Percentiles rank a stretch among this genome's conserved stretches.
Evolutionary conservation across 2,329 filamentous ascomycete species (phyloP).

Genomic region (Tolypocladium capitatum): DNA sequence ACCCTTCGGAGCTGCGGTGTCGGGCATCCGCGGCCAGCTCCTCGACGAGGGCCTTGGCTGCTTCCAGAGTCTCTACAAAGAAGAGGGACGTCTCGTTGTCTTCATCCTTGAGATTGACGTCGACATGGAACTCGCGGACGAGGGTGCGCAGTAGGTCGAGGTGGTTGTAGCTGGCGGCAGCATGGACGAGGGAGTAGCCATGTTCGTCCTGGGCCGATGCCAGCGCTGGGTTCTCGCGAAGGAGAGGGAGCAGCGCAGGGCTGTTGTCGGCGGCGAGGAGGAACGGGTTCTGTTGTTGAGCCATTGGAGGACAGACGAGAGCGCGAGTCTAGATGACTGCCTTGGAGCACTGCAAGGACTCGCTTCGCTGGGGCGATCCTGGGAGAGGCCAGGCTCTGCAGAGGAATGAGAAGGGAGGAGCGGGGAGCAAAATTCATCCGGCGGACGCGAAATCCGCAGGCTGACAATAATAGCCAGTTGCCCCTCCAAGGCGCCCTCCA

Average conservation of each 20-base stretch:
- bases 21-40: constrained; percentile 60
- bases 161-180: constrained; percentile 85
- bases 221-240: constrained; percentile 60
- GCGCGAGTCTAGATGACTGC: neutral
- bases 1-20: constrained; percentile 57
- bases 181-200: constrained; percentile 89
- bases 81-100: constrained; percentile 93
- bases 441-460: no score
- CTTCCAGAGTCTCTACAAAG: constrained; percentile 68
- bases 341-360: neutral
- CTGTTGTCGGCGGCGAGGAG: constrained; percentile 75
- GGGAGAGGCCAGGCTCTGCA: neutral
- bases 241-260: constrained; percentile 56
- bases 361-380: no score
- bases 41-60: constrained; percentile 68
- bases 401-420: neutral
- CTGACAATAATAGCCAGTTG: no score
- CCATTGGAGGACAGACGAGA: constrained; percentile 20
- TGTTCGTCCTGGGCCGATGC: constrained; percentile 75
- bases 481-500: no score
- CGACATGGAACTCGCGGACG: constrained; percentile 61
- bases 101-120: constrained; percentile 74
- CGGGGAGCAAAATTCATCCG: neutral
- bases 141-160: constrained; percentile 64
- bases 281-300: constrained; percentile 49